phyloP scores from a whole-genome alignment of 257 asterid genomes.

The Nicotiana undulata region DNA sequence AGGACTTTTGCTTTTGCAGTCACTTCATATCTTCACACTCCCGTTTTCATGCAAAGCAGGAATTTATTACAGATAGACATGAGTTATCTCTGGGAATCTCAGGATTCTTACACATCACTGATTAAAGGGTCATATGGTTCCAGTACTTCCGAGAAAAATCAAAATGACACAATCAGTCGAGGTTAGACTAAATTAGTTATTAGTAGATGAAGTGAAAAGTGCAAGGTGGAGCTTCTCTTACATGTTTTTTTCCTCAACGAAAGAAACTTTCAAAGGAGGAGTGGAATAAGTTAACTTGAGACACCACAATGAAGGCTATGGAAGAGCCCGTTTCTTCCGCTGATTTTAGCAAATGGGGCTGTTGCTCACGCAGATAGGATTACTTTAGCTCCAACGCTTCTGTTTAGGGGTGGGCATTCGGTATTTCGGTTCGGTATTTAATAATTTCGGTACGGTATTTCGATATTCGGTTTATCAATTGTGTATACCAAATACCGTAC shows the following conservation, averaged over 20 bases:
- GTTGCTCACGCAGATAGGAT: slow-evolving; percentile 68
- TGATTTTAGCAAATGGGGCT: slow-evolving; percentile 81
- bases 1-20: background rate
- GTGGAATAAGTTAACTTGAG: slow-evolving; percentile 59
- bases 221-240: background rate
- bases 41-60: slow-evolving; percentile 32
- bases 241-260: slow-evolving; percentile 46
- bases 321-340: slow-evolving; percentile 77
- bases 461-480: too few relatives aligned
- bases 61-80: slow-evolving; percentile 27
- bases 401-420: too few relatives aligned
- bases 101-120: slow-evolving; percentile 29
- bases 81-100: slow-evolving; percentile 17
- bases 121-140: slow-evolving; percentile 18
- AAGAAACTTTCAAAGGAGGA: slow-evolving; percentile 56
- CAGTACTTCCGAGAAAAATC: slow-evolving; percentile 20
- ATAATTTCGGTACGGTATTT: too few relatives aligned
- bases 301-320: slow-evolving; percentile 66
- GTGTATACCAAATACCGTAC: too few relatives aligned
- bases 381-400: slow-evolving; percentile 14
- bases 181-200: slow-evolving; percentile 23
- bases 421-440: too few relatives aligned
- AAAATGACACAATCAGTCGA: slow-evolving; percentile 23
- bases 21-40: background rate
- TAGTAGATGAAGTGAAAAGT: background rate